Evolutionary conservation across 2,329 filamentous ascomycete genomes (phyloP).

Genomic region (Penicillium sp.): DNA sequence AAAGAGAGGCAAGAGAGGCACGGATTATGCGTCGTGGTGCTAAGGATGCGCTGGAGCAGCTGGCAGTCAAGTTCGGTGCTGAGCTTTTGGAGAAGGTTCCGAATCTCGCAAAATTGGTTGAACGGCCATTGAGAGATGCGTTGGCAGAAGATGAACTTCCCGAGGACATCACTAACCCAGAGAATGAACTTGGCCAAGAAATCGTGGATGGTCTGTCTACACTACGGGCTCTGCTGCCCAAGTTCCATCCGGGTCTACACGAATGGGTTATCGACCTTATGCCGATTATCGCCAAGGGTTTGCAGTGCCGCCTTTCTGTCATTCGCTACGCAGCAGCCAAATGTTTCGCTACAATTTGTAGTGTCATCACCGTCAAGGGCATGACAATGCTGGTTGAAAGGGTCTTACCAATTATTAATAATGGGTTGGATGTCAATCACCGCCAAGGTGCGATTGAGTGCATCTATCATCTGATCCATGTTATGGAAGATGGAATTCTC

Average conservation of each 20-base stretch:
- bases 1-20: conserved; percentile 82
- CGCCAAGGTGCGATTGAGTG: conserved; percentile 93
- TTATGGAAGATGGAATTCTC: conserved; percentile 94
- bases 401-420: conserved; percentile 87
- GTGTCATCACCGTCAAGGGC: conserved; percentile 88
- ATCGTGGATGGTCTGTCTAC: conserved; percentile 93
- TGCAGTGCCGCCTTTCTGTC: conserved; percentile 85
- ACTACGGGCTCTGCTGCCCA: conserved; percentile 89
- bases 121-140: conserved; percentile 71
- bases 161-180: conserved; percentile 68
- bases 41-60: conserved; percentile 87
- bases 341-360: conserved; percentile 95
- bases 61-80: conserved; percentile 75
- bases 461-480: conserved; percentile 94
- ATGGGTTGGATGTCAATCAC: conserved; percentile 81
- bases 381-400: conserved; percentile 96
- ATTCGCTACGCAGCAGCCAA: conserved; percentile 97
- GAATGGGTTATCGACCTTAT: conserved; percentile 79
- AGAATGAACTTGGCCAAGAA: conserved; percentile 79
- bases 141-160: conserved; percentile 70
- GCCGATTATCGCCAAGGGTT: conserved; percentile 79
- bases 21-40: conserved; percentile 88
- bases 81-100: conserved; percentile 80
- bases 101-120: conserved; percentile 76
- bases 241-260: conserved; percentile 71